Conservation (phyloP, 352 stramenopile species). For the Pythium sp. region DNA sequence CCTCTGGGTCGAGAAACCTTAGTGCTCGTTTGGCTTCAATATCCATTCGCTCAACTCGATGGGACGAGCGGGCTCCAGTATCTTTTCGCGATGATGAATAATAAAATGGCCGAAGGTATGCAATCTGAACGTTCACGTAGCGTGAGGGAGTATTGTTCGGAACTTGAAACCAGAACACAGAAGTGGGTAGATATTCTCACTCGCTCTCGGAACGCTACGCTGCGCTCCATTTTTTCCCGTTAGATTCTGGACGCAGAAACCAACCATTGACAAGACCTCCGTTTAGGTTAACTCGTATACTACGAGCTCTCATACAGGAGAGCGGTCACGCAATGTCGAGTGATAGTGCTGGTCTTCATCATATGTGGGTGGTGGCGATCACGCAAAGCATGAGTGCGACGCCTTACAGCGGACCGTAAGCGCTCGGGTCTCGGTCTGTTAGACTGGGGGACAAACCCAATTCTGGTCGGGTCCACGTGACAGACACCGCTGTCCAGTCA, state of each 20-base stretch:
- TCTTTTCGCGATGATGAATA: not conserved
- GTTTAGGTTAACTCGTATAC: not conserved
- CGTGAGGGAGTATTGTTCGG: not conserved
- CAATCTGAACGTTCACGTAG: not conserved
- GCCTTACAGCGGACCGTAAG: not conserved
- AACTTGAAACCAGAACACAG: slow-evolving; percentile 18
- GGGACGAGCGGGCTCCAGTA: not conserved
- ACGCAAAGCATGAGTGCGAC: not conserved
- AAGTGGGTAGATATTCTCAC: not conserved
- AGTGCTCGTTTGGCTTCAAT: not conserved
- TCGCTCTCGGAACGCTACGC: not conserved
- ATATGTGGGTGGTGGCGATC: not conserved
- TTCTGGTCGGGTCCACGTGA: not conserved
- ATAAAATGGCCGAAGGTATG: not conserved
- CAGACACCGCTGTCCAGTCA: not conserved
- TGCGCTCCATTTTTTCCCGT: not conserved
- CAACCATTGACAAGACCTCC: not conserved
- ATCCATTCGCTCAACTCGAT: not conserved
- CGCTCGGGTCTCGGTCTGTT: not conserved
- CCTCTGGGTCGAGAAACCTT: not conserved
- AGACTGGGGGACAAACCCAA: not conserved
- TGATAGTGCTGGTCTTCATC: not conserved
- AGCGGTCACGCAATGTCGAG: not conserved
- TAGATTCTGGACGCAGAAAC: not conserved
- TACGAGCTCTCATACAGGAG: not conserved